Evolutionary conservation across 352 stramenopile species (phyloP).

Genomic region (Elongisporangium anandrum): DNA sequence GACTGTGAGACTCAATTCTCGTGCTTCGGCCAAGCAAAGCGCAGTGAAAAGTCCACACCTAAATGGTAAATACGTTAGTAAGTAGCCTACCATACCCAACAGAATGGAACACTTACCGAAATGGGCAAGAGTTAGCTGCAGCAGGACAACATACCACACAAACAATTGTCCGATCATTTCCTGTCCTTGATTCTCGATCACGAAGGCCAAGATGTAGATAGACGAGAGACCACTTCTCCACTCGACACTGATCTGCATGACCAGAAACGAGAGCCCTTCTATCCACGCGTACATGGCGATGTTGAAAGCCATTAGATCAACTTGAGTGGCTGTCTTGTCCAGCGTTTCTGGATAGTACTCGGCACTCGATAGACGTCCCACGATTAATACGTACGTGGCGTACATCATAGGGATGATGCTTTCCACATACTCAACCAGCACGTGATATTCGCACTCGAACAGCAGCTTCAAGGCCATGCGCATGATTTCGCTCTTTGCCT

Average conservation of each 20-base stretch:
- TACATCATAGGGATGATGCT: background rate
- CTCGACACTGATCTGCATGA: conserved; percentile 12
- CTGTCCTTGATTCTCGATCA: conserved; percentile 16
- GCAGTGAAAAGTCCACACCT: conserved; percentile 13
- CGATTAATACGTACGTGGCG: background rate
- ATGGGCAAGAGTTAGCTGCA: conserved; percentile 14
- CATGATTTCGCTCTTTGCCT: background rate
- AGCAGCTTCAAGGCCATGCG: background rate
- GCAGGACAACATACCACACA: conserved; percentile 17
- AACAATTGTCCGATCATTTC: conserved; percentile 15
- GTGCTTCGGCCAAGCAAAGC: conserved; percentile 5
- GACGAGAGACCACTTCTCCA: conserved; percentile 13
- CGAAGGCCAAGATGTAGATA: conserved; percentile 17
- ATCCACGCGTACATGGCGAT: conserved; percentile 10
- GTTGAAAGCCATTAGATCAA: background rate
- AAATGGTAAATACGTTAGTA: background rate
- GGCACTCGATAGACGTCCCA: background rate
- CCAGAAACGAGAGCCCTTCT: conserved; percentile 10
- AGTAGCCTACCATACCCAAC: background rate
- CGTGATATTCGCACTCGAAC: background rate
- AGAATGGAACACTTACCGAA: conserved; percentile 4
- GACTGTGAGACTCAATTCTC: too few species aligned
- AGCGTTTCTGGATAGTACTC: conserved; percentile 16
- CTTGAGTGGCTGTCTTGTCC: background rate
- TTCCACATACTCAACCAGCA: background rate